Evolutionary conservation across 2,329 filamentous ascomycete genomes (phyloP), one percentile per base, ranked within the genome.

Genomic region (Sclerotinia borealis): DNA sequence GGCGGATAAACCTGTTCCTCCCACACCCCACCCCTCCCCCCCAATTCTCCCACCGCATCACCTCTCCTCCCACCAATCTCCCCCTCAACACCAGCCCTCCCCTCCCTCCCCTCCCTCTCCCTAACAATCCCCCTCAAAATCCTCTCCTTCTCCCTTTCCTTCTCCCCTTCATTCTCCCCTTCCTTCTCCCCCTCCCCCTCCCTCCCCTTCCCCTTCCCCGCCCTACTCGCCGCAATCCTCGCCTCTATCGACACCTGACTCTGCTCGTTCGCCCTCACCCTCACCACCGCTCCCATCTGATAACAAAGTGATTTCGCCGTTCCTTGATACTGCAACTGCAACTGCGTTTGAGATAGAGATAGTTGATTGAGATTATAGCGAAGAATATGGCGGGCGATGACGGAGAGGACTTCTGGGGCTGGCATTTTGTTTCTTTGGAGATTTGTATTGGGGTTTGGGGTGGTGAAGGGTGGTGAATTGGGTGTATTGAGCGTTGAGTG

Each of bases 1-100:
- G 54, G 54, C 1, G 54, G 54, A 25, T 58, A 58, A 25, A 58
- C 29, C 29, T 58, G 54, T 45, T 58, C 54, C 39, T 58, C 54
- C 54, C 39, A 58, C 1, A 58, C n/a, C 2, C 29, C 25, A n/a
- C 2, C 54, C n/a, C 6, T 36, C 49, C 6, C 25, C 47, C 29
- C 7, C 15, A 13, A 6, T 17, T 10, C 3, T 27, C 25, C 5
- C 29, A 22, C 3, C 19, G 4, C 29, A 27, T 17, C 13, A 8
- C 27, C 1, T 22, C 39, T 3, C 29, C 19, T 2, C n/a, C 8
- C 13, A 34, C 11, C 1, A n/a, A n/a, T n/a, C n/a, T n/a, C 54
- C 39, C 39, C 25, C 19, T 3, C 5, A n/a, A n/a, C n/a, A n/a
- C n/a, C n/a, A n/a, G n/a, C 29, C 29, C 19, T 34, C 19, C 3